A percentile compares a stretch with the other conserved stretches of the same genome.
These are phyloP conservation scores for Pseudocercospora vitis DNA, from an alignment of 2,329 filamentous ascomycete genomes.

Conservation along the genomic window DNA sequence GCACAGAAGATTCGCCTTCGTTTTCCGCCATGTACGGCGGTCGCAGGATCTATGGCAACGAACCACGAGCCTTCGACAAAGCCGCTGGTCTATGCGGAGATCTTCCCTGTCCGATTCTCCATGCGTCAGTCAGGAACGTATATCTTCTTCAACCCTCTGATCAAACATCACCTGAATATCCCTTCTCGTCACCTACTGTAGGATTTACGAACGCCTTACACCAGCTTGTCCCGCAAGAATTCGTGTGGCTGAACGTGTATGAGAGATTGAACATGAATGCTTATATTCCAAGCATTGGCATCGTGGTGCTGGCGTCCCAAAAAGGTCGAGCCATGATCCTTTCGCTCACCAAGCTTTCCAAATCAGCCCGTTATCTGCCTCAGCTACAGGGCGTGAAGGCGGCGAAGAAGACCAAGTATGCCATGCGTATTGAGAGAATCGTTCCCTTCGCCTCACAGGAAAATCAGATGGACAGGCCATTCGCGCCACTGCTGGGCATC, in stretches of 20 bases:
- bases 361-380: constrained; percentile 17
- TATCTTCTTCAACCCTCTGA: constrained; percentile 45
- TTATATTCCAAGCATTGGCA: constrained; percentile 67
- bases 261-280: constrained; percentile 63
- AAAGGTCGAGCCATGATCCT: constrained; percentile 65
- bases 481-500: constrained; percentile 63
- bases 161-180: neutral
- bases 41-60: constrained; percentile 31
- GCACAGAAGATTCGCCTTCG: constrained; percentile 29
- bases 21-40: constrained; percentile 30
- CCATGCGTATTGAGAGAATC: constrained; percentile 58
- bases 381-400: constrained; percentile 16
- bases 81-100: constrained; percentile 32
- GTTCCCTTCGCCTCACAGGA: constrained; percentile 59
- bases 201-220: constrained; percentile 41
- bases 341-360: constrained; percentile 52
- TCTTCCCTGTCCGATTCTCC: constrained; percentile 44
- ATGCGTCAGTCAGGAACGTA: constrained; percentile 44
- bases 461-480: constrained; percentile 43
- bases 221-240: constrained; percentile 33
- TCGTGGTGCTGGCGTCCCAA: constrained; percentile 67
- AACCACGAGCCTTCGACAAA: constrained; percentile 30
- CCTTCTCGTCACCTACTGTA: constrained; percentile 35
- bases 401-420: constrained; percentile 35
- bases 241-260: constrained; percentile 35